These are phyloP conservation scores for Fusarium camptoceras DNA, from an alignment of 2,329 filamentous ascomycete genomes.

Conservation along the genomic window DNA sequence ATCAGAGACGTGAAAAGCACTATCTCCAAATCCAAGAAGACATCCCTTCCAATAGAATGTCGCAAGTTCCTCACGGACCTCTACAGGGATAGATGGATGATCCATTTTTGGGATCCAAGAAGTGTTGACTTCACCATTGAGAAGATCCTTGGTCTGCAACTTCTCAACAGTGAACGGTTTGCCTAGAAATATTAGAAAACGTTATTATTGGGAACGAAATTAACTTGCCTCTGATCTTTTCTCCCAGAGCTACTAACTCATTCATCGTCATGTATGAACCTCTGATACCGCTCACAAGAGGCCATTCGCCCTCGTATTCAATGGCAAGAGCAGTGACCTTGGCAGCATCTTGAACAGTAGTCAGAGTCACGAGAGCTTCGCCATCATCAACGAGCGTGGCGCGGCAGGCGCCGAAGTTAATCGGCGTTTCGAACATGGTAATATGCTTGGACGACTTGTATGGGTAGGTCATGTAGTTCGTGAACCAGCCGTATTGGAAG, in stretches of 20 bases:
- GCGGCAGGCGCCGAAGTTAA: conserved; percentile 57
- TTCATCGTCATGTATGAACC: conserved; percentile 52
- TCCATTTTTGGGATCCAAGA: conserved; percentile 38
- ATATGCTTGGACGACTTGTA: conserved; percentile 60
- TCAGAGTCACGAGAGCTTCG: conserved; percentile 60
- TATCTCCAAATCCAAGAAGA: conserved; percentile 20
- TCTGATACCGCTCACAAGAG: conserved; percentile 54
- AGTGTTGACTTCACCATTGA: conserved; percentile 38
- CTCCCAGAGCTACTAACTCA: conserved; percentile 55
- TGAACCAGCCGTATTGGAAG: conserved; percentile 66
- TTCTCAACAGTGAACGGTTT: conserved; percentile 36
- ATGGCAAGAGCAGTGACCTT: conserved; percentile 55
- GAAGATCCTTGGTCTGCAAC: conserved; percentile 36
- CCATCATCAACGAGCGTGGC: conserved; percentile 57
- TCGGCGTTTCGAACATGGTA: conserved; percentile 51
- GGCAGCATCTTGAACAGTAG: conserved; percentile 58
- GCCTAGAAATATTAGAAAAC: conserved; percentile 12
- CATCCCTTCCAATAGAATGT: conserved; percentile 3
- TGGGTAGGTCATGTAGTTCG: conserved; percentile 66
- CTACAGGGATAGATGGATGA: conserved; percentile 35
- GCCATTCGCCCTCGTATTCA: conserved; percentile 59
- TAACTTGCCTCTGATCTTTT: conserved; percentile 49
- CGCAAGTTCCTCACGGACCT: conserved; percentile 26
- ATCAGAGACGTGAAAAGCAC: conserved; percentile 52
- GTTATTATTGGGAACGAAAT: fast-evolving